A percentile compares a stretch with the other conserved stretches of the same genome.
These are phyloP conservation scores for Capsella bursapastoris DNA, from an alignment of 345 rosid species.

Conservation along the genomic window DNA sequence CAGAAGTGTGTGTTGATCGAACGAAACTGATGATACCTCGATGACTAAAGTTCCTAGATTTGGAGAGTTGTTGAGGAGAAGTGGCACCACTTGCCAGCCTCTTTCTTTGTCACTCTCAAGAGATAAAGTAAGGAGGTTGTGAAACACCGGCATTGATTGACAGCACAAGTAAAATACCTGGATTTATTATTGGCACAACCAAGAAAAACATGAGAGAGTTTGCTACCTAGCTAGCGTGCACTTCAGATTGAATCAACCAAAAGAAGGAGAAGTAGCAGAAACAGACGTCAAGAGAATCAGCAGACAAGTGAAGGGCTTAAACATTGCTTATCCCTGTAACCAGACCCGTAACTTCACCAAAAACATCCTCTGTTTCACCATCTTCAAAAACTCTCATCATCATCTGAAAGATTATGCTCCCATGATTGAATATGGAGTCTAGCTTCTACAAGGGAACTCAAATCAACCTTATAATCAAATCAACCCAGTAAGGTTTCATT, in stretches of 20 bases:
- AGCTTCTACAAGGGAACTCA: background rate
- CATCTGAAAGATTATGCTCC: background rate
- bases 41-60: background rate
- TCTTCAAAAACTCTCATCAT: no score
- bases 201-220: background rate
- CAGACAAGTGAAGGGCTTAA: background rate
- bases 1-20: background rate
- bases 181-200: background rate
- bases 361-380: no score
- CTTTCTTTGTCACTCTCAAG: background rate
- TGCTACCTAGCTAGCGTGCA: background rate
- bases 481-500: slow-evolving; percentile 3
- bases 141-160: background rate
- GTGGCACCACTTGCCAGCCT: background rate
- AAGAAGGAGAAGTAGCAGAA: background rate
- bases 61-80: background rate
- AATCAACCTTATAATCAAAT: no score
- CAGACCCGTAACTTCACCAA: background rate
- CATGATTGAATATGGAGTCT: background rate
- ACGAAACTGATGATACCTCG: background rate
- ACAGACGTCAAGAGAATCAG: background rate
- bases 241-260: background rate
- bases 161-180: background rate
- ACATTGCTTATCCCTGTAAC: background rate
- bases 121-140: background rate